Base-by-base conservation (phyloP, 495 filamentous ascomycete genomes). In the Penicillium longicatenatum region DNA sequence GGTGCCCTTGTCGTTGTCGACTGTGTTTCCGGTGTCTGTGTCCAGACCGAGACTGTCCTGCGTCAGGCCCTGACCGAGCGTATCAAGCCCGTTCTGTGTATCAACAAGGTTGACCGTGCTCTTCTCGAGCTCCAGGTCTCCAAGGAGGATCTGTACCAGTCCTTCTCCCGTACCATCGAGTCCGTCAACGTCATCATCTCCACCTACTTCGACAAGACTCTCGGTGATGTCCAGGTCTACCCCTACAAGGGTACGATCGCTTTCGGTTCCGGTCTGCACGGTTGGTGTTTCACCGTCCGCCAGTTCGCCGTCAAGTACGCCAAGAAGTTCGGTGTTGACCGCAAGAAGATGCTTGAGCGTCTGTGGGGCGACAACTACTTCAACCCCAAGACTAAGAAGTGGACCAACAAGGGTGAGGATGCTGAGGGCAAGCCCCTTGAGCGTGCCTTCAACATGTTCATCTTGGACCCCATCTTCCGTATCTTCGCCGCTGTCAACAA, bases 21-120 rank as follows among this genome's bases (percentile, higher is more conserved):
- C 81, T 97, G 93, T 79, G 89, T 99, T 69, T 94, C 96, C 76
- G 94, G 94, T 89, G 95, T 98, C 67, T 99, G 75, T 70, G 94
- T 99, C 77, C 94, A 99, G 84, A 99, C 94, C 68, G 94, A 99
- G 88, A 99, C 94, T 70, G 94, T 99, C 69, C 86, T 99, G 60
- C 93, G 94, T 74, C 94, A 99, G 84, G 94, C 94, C 76, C 92
- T 99, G 70, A 90, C 90, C 82, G 94, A 99, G 87, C 95, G 94
- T 83, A 99, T 99, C 82, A 99, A 97, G 87, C 94, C 94, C 65
- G 95, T 99, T 71, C 84, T 93, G 71, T 89, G 96, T 78, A 96
- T 99, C 84, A 99, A 99, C 90, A 99, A 99, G 86, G 94, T 99
- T 74, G 94, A 99, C 76, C 94, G 94, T 83, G 91, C 94, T 73